Evolutionary conservation across 768 basidiomycete genomes (phyloP), one percentile per base, ranked within the genome.

Genomic region (Termitomyces sp.): DNA sequence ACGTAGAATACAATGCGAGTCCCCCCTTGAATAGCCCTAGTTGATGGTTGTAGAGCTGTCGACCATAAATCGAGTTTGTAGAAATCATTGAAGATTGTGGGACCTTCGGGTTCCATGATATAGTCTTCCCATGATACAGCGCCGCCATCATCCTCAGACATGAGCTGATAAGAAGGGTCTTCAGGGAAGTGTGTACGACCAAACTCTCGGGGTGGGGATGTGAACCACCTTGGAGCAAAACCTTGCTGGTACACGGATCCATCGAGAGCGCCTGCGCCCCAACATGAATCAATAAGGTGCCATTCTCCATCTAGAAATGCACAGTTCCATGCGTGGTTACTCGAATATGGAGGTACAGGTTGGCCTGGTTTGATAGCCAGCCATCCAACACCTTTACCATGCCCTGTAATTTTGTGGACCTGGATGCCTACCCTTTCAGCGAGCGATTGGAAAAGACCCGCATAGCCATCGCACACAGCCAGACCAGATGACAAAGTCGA

Each of bases 301-400:
- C 79, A 81, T 56, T 74, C 71, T 46, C 71, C 76, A 60, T 77
- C 74, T 64, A 77, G 66, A 26, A 70, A 66, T 12, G 78, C 71
- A 63, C 73, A 75, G 57, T 79, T 79, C 79, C 79, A 81, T 13
- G 78, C 79, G 61, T 81, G 79, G 60, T 74, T 75, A n/a, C 63
- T 65, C 13, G 67, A 63, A 61, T 71, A 71, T 26, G 67, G 63
- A n/a, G 78, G 78, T 10, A 71, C 56, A 13, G 69, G 72, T 41
- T 67, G 67, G 37, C 63, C 73, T 14, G 72, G 69, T 5, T 47
- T 57, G 13, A 72, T 65, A 16, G 73, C 62, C 29, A 56, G 54
- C 57, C 76, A 77, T 39, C 78, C 79, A 36, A 72, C 69, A 22
- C 79, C 78, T 61, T 81, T 79, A 13, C 78, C 79, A 53, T 79